Evolutionary conservation across 331 rosid genomes (phyloP).

Genomic region (Telfairia occidentalis): DNA sequence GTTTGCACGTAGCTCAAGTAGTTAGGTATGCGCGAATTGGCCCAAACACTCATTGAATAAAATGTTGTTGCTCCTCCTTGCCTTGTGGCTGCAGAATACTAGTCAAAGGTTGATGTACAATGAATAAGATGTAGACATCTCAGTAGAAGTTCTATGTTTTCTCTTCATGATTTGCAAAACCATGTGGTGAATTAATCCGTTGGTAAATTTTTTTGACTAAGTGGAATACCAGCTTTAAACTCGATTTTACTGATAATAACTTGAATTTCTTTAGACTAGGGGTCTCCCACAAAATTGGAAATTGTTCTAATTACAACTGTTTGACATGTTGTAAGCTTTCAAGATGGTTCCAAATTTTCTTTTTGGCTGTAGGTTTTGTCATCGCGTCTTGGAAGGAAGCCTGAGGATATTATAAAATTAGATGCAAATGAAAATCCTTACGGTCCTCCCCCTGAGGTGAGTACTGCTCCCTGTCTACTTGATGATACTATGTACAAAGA

Average conservation of each 20-base stretch:
- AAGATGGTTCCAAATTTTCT: background rate
- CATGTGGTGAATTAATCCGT: background rate
- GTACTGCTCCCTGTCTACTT: conserved; percentile 1
- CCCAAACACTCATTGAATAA: no score
- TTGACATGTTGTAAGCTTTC: background rate
- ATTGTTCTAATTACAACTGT: background rate
- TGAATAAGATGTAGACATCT: background rate
- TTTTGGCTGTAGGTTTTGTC: conserved; percentile 57
- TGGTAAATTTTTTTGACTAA: background rate
- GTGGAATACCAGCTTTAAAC: background rate
- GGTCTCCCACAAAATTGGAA: background rate
- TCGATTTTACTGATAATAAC: background rate
- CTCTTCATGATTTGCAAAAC: background rate
- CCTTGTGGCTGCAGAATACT: background rate
- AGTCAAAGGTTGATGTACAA: background rate
- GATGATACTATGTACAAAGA: background rate
- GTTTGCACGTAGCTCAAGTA: no score
- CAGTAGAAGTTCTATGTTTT: background rate
- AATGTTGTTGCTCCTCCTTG: background rate
- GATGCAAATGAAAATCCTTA: conserved; percentile 98
- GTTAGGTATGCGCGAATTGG: no score
- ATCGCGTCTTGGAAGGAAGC: conserved; percentile 74
- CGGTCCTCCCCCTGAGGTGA: conserved; percentile 96
- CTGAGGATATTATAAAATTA: conserved; percentile 90
- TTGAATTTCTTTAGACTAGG: background rate